Base-by-base conservation (phyloP, 331 rosid genomes). In the Malus hybrid region DNA sequence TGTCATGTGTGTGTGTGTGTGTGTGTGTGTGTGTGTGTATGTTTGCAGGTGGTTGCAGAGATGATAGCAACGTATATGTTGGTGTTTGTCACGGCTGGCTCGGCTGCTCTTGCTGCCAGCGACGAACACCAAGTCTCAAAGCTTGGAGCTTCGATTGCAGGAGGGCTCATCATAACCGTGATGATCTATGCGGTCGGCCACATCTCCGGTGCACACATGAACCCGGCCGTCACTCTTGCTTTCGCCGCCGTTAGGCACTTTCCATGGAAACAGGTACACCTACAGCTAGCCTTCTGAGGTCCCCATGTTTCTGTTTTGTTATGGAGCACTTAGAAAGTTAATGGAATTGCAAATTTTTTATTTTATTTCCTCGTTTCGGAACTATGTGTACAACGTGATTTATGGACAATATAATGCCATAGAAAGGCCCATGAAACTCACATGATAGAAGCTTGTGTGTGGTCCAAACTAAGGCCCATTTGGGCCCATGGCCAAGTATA, bases 151-250 rank as follows among this genome's bases (percentile, higher is more conserved):
- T 89, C 98, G 29, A 71, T 93, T 2, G 89, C 90, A 15, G 90
- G 90, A 54, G 98, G 98, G 3, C 85, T 89, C 33, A 80, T 89
- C 2, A 96, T 93, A 33, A 89, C 87, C 0, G 90, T 87, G 18
- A 85, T 93, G 98, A 93, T 93, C 71, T 89, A 93, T 68, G 80
- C 93, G 0, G 94, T 93, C 2, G 97, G 98, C 24, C 98, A 93
- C 76, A 84, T 93, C 79, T 93, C 98, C 4, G 96, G 97, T 1
- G 97, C 97, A 10, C 98, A 93, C 70, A 90, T 93, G 93, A 93
- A 93, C 79, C 98, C 97, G 0, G 93, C 98, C 0, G 97, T 93
- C 42, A 91, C 98, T 75, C 63, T 93, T 31, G 93, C 97, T 50
- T 89, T 93, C 57, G 90, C 97, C 46, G 73, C 90, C 6, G 71